Evolutionary conservation across 164 flowering plant species (phyloP), one percentile per base, ranked within the genome.

Genomic region (Sedum album): DNA sequence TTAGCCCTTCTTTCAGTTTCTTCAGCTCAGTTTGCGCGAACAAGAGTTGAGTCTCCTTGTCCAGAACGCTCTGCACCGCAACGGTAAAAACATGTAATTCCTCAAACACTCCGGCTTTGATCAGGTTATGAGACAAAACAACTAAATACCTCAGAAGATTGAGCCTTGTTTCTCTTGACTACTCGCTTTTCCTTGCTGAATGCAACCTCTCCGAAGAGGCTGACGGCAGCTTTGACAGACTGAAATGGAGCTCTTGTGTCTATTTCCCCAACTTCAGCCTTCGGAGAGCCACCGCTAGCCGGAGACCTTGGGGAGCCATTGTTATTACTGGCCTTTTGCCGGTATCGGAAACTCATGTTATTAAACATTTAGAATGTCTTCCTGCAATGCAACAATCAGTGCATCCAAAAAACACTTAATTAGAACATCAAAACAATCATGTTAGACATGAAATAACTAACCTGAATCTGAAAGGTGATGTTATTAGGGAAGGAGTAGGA

Each of bases 231-330:
- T 61, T 74, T 83, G 55, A 85, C 89, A 39, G 86, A 83, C 68
- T 79, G 84, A 67, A 85, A 82, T 5, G 89, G 89, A n/a, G 87
- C 82, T 60, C 83, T 70, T 1, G 89, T 85, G 73, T 85, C 89
- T 4, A 85, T 79, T 79, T 83, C 89, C 69, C 86, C 86, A 23
- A 80, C 84, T 71, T 80, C 85, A 14, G 38, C 65, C 60, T 53
- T 68, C 0, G 83, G 82, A 31, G 85, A 79, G 23, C 68, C 73
- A 0, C 26, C 1, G 13, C 10, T 7, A 14, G 44, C 53, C 20
- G 62, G 62, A 26, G 62, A 57, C 18, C 67, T 28, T 55, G 73
- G 55, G 25, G 74, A 39, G 64, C 68, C 65, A 28, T 26, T 53
- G 26, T 51, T 57, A 57, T 6, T 23, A 53, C 23, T 53, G 60